phyloP scores from a whole-genome alignment of 495 filamentous ascomycete genomes.

The Penicillium desertorum region DNA sequence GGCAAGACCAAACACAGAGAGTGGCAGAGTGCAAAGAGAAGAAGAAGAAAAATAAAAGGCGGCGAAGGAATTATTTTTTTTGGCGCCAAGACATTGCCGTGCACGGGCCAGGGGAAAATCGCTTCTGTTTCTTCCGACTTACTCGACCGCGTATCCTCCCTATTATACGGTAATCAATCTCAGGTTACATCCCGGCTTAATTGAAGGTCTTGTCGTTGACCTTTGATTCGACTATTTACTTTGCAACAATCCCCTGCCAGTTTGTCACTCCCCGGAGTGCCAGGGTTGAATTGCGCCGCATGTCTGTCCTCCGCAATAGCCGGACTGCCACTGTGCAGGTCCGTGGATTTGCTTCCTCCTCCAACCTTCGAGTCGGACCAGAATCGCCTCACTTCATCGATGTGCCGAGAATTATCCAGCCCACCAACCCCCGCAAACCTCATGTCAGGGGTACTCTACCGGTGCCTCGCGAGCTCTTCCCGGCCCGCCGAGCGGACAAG shows the following conservation, averaged over 20 bases:
- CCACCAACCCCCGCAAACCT: conserved; percentile 42
- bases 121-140: conserved; percentile 42
- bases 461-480: conserved; percentile 66
- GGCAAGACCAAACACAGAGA: conserved; percentile 34
- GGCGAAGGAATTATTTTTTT: conserved; percentile 36
- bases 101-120: conserved; percentile 49
- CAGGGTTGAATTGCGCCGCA: conserved; percentile 22
- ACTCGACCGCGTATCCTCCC: conserved; percentile 17
- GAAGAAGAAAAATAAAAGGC: conserved; percentile 34
- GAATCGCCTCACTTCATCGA: conserved; percentile 75
- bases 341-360: conserved; percentile 45
- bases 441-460: conserved; percentile 71
- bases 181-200: background rate
- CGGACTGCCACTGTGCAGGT: conserved; percentile 46
- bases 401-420: conserved; percentile 56
- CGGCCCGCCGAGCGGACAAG: conserved; percentile 48
- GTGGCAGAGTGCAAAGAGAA: conserved; percentile 40
- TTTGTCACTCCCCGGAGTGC: background rate
- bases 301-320: conserved; percentile 44
- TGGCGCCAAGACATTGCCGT: conserved; percentile 38
- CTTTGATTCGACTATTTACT: background rate
- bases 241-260: background rate
- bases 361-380: conserved; percentile 50
- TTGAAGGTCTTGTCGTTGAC: conserved; percentile 2
- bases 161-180: conserved; percentile 6